Percentiles rank a stretch among this genome's conserved stretches.
These are phyloP conservation scores for Drechslera avenae DNA, from an alignment of 2,329 filamentous ascomycete genomes.

Conservation along the genomic window DNA sequence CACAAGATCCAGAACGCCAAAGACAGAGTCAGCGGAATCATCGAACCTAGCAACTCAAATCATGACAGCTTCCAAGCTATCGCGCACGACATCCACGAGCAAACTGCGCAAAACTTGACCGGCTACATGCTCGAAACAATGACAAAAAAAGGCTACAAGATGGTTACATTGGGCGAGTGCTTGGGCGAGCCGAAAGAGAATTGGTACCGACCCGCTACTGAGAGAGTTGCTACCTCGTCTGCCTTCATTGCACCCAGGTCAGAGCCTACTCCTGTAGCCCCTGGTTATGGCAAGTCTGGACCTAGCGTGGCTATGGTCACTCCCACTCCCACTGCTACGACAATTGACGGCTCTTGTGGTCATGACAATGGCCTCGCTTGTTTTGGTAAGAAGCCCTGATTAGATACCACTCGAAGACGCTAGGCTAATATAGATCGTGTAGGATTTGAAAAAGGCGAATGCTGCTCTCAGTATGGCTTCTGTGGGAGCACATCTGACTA, in stretches of 20 bases:
- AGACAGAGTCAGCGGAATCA: slow-evolving; percentile 49
- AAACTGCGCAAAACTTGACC: slow-evolving; percentile 52
- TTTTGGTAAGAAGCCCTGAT: slow-evolving; percentile 7
- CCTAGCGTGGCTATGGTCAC: slow-evolving; percentile 11
- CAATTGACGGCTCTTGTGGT: slow-evolving; percentile 28
- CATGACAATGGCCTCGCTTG: slow-evolving; percentile 27
- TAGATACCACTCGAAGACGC: background rate
- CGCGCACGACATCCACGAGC: slow-evolving; percentile 55
- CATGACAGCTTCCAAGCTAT: slow-evolving; percentile 56
- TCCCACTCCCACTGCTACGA: slow-evolving; percentile 8
- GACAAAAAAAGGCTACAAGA: slow-evolving; percentile 46
- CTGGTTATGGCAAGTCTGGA: background rate
- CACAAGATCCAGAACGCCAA: slow-evolving; percentile 43
- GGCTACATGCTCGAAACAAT: slow-evolving; percentile 49
- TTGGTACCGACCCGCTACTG: slow-evolving; percentile 51
- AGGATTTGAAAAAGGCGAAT: slow-evolving; percentile 46
- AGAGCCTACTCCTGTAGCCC: slow-evolving; percentile 20
- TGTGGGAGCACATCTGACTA: slow-evolving; percentile 41
- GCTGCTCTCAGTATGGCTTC: slow-evolving; percentile 43
- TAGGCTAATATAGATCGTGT: background rate
- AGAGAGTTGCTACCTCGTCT: slow-evolving; percentile 17
- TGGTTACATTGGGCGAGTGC: slow-evolving; percentile 55
- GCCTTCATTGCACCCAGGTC: slow-evolving; percentile 16
- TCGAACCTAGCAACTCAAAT: slow-evolving; percentile 36
- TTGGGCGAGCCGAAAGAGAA: slow-evolving; percentile 51